Evolutionary conservation across 768 basidiomycete genomes (phyloP), one percentile per base, ranked within the genome.

Genomic region (Cantharellus cinnabarinus): DNA sequence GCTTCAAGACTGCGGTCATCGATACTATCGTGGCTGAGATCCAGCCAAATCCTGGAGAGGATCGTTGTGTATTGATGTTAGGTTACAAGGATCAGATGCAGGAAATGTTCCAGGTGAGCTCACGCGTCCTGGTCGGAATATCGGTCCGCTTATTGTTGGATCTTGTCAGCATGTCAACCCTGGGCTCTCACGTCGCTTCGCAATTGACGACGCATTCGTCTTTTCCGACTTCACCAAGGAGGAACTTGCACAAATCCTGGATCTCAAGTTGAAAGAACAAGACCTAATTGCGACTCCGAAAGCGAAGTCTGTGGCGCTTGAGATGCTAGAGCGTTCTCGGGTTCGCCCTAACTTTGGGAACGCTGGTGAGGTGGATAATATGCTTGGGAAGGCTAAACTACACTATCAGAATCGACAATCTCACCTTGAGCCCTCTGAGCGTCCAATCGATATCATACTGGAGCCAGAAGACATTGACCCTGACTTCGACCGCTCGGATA

Each of bases 21-120:
- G 83, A 85, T 64, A 83, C 82, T 0, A 76, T 85, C 38, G 82
- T 85, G 0, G 83, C 83, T 0, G 83, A 85, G 66, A 76, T 85
- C 2, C 82, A 85, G 63, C 81, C 75, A 51, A 74, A 74, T 0
- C 79, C 79, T 0, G 81, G 82, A 3, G 83, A 85, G 65, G 82
- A 84, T 65, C 74, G 81, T 39, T 82, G 80, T 58, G 79, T 85
- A 0, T 69, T 85, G 5, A 66, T 84, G 50, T 65, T 82, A 1
- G 83, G 82, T 0, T 85, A 84, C 67, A 77, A 78, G 60, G 71
- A 76, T 3, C 72, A 82, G 64, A 83, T 84, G 75, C 66, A 69
- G n/a, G 78, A 83, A 35, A 85, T 85, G 83, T 83, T 83, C 68
- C 80, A 82, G 71, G 82, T 76, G 66, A 51, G 70, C 60, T 48